These are phyloP conservation scores for Limnomonas spitsbergensis DNA, from an alignment of 139 green algal species.

Conservation along the genomic window DNA sequence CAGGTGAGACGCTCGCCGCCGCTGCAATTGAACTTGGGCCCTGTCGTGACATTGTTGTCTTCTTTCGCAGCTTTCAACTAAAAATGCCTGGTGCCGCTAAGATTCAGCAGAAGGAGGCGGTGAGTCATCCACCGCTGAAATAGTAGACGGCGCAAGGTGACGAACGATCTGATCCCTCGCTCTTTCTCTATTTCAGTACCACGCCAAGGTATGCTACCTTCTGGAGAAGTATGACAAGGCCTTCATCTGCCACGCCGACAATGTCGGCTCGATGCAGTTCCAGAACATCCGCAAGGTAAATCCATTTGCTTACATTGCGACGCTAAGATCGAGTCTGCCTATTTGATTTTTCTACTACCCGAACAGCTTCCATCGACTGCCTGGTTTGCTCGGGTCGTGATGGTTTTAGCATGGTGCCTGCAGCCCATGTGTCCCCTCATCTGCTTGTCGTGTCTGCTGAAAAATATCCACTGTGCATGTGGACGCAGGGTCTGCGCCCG, in stretches of 20 bases:
- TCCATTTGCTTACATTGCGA: too few species aligned
- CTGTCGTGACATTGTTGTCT: not conserved
- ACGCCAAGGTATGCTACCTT: slow-evolving; percentile 72
- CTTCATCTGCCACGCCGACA: slow-evolving; percentile 96
- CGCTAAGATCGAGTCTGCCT: too few species aligned
- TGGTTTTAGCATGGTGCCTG: too few species aligned
- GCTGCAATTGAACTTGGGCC: not conserved
- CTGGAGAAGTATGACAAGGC: slow-evolving; percentile 79
- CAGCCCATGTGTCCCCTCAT: too few species aligned
- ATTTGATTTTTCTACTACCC: too few species aligned
- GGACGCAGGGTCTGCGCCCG: slow-evolving; percentile 67
- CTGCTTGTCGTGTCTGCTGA: too few species aligned
- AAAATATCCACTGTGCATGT: too few species aligned
- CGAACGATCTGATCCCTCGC: not conserved
- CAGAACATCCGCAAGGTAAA: slow-evolving; percentile 90
- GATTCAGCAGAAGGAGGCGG: slow-evolving; percentile 72
- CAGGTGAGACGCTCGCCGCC: slow-evolving; percentile 20
- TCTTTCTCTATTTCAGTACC: slow-evolving; percentile 66
- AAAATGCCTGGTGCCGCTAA: slow-evolving; percentile 69
- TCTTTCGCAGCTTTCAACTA: not conserved
- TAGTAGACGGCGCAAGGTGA: not conserved
- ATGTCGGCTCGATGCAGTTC: slow-evolving; percentile 99
- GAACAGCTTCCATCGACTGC: too few species aligned
- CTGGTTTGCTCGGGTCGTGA: too few species aligned
- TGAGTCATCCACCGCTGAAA: too few species aligned